phyloP scores from a whole-genome alignment of 495 filamentous ascomycete species.

The Xylaria flabelliformis region DNA sequence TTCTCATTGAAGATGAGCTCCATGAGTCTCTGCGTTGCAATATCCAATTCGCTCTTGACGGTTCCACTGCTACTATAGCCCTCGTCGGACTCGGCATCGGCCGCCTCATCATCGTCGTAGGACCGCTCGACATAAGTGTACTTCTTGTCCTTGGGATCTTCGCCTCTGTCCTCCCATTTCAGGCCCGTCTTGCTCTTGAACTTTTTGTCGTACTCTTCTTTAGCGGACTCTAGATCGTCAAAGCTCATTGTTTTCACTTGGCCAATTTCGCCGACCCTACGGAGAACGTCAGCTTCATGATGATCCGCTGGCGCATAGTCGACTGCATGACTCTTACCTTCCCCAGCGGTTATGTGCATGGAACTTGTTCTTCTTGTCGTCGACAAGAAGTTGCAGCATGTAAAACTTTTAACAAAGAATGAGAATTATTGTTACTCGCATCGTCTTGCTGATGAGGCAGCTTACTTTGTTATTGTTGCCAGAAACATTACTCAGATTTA shows the following conservation, averaged over 20 bases:
- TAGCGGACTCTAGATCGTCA: slow-evolving; percentile 48
- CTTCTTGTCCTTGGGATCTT: slow-evolving; percentile 59
- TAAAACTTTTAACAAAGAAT: slow-evolving; percentile 21
- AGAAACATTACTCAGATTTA: slow-evolving; percentile 59
- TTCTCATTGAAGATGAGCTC: slow-evolving; percentile 73
- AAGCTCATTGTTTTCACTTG: slow-evolving; percentile 55
- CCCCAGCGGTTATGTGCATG: slow-evolving; percentile 68
- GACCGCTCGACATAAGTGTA: slow-evolving; percentile 69
- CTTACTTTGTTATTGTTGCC: slow-evolving; percentile 60
- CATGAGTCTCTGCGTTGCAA: slow-evolving; percentile 65
- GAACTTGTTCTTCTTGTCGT: slow-evolving; percentile 36
- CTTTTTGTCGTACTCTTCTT: slow-evolving; percentile 62
- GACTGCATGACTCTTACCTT: background rate
- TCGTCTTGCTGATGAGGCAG: slow-evolving; percentile 25
- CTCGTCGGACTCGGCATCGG: slow-evolving; percentile 29
- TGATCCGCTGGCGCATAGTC: background rate
- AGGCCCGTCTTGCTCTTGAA: slow-evolving; percentile 73
- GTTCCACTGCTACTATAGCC: slow-evolving; percentile 38
- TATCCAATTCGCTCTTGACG: slow-evolving; percentile 53
- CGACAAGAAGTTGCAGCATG: slow-evolving; percentile 33
- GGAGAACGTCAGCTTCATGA: background rate
- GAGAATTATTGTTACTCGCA: background rate
- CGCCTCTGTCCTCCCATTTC: slow-evolving; percentile 61
- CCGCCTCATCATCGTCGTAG: slow-evolving; percentile 32
- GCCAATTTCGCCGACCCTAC: slow-evolving; percentile 67